phyloP scores from a whole-genome alignment of 1,284 basidiomycete genomes.

The Malassezia sp. region DNA sequence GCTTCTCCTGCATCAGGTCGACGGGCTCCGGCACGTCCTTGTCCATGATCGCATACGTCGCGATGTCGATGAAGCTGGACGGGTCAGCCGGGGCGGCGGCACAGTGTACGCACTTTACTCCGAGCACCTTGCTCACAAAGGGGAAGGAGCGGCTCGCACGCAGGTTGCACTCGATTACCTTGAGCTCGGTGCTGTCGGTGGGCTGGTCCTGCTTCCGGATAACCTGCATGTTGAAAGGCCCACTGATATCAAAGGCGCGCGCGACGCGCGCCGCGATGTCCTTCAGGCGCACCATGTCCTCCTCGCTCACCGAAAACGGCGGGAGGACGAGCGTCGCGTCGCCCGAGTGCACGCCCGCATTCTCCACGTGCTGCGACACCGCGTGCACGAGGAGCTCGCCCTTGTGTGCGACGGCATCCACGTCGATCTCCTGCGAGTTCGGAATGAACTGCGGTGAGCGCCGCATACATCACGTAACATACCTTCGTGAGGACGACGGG shows the following conservation, averaged over 20 bases:
- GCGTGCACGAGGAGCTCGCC: slow-evolving; percentile 91
- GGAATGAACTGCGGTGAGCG: too few relatives aligned
- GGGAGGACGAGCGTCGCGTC: slow-evolving; percentile 95
- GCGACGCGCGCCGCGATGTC: slow-evolving; percentile 87
- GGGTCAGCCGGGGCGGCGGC: too few relatives aligned
- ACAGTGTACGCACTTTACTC: too few relatives aligned
- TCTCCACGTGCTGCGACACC: slow-evolving; percentile 95
- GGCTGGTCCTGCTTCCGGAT: slow-evolving; percentile 68
- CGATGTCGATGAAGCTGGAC: slow-evolving; percentile 96
- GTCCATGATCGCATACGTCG: slow-evolving; percentile 80
- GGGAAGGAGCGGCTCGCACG: slow-evolving; percentile 97
- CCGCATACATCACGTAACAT: too few relatives aligned
- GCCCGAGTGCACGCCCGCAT: slow-evolving; percentile 96
- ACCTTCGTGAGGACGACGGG: slow-evolving; percentile 97
- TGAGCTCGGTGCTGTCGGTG: slow-evolving; percentile 59
- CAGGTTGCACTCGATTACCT: slow-evolving; percentile 98
- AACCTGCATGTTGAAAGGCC: slow-evolving; percentile 99
- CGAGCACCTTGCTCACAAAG: slow-evolving; percentile 95
- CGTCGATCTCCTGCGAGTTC: slow-evolving; percentile 91
- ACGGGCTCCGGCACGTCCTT: slow-evolving; percentile 79
- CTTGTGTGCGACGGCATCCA: slow-evolving; percentile 90
- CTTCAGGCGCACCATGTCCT: slow-evolving; percentile 78
- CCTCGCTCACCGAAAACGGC: slow-evolving; percentile 68
- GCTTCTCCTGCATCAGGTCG: slow-evolving; percentile 81
- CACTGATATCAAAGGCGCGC: slow-evolving; percentile 84